phyloP scores from a whole-genome alignment of 208 protist species.

The Wallacemonas sp. region DNA sequence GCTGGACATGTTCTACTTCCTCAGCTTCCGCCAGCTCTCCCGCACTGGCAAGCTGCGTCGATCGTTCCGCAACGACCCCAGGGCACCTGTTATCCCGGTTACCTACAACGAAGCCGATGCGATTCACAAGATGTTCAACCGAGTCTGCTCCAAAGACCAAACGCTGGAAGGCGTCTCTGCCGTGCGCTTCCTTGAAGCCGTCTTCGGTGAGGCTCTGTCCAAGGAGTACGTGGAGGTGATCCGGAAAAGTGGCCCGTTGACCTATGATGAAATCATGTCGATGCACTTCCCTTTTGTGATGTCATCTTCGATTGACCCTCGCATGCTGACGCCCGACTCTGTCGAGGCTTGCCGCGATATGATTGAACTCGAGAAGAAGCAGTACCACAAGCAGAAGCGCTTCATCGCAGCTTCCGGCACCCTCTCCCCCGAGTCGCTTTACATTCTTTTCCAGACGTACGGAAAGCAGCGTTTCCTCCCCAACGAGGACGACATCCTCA shows the following conservation, averaged over 20 bases:
- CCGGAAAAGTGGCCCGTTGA: slow-evolving; percentile 19
- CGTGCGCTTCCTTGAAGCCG: slow-evolving; percentile 36
- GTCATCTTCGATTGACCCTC: slow-evolving; percentile 27
- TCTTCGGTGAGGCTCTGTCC: slow-evolving; percentile 39
- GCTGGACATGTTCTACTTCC: slow-evolving; percentile 39
- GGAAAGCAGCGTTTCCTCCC: slow-evolving; percentile 22
- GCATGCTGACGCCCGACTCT: slow-evolving; percentile 27
- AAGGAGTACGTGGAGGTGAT: slow-evolving; percentile 23
- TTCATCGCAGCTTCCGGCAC: slow-evolving; percentile 36
- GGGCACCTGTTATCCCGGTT: slow-evolving; percentile 36
- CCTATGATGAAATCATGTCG: slow-evolving; percentile 55
- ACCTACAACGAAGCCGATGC: slow-evolving; percentile 31
- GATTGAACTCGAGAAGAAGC: slow-evolving; percentile 23
- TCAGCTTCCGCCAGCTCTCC: slow-evolving; percentile 35
- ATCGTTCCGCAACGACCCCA: slow-evolving; percentile 31
- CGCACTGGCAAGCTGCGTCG: slow-evolving; percentile 33
- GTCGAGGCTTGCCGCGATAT: slow-evolving; percentile 14
- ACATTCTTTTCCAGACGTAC: slow-evolving; percentile 29
- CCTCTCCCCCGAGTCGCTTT: slow-evolving; percentile 47
- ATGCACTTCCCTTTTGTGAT: slow-evolving; percentile 48
- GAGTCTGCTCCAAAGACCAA: slow-evolving; percentile 13
- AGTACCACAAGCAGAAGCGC: slow-evolving; percentile 29
- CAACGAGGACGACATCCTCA: slow-evolving; percentile 22
- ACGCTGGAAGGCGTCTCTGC: slow-evolving; percentile 22
- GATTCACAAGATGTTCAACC: slow-evolving; percentile 30